Conservation (phyloP, 179 eudicot species). For the Corrigiola litoralis region DNA sequence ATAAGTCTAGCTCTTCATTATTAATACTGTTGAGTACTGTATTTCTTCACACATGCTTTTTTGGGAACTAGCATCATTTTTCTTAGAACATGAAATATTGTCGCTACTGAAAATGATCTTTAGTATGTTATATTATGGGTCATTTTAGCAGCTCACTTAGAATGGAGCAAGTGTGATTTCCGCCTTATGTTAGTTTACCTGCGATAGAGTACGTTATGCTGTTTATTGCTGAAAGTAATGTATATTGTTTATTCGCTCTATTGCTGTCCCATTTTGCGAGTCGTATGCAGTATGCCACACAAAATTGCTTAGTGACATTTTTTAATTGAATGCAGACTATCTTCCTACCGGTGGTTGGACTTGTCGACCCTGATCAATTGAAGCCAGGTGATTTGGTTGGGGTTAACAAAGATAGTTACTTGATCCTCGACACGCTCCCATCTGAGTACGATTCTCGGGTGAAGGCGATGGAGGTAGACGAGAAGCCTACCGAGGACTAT, state of each 20-base stretch:
- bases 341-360: slow-evolving; percentile 93
- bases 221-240: no score
- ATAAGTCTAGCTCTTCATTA: no score
- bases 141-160: no score
- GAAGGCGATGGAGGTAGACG: slow-evolving; percentile 99
- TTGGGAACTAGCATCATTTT: no score
- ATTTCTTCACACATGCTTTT: no score
- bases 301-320: background rate
- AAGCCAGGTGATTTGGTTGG: slow-evolving; percentile 99
- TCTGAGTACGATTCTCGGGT: slow-evolving; percentile 96
- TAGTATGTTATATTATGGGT: no score
- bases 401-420: slow-evolving; percentile 95
- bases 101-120: no score
- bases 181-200: no score
- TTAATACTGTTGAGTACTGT: no score
- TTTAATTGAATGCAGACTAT: slow-evolving; percentile 60
- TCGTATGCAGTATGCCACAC: background rate
- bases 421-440: slow-evolving; percentile 89
- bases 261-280: background rate
- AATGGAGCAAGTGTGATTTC: no score
- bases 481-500: slow-evolving; percentile 97
- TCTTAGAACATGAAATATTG: no score
- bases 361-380: slow-evolving; percentile 88
- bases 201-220: no score
- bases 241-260: background rate